A percentile compares a stretch with the other conserved stretches of the same genome.
phyloP scores from a whole-genome alignment of 768 basidiomycete genomes.

The Termitomyces sp. region DNA sequence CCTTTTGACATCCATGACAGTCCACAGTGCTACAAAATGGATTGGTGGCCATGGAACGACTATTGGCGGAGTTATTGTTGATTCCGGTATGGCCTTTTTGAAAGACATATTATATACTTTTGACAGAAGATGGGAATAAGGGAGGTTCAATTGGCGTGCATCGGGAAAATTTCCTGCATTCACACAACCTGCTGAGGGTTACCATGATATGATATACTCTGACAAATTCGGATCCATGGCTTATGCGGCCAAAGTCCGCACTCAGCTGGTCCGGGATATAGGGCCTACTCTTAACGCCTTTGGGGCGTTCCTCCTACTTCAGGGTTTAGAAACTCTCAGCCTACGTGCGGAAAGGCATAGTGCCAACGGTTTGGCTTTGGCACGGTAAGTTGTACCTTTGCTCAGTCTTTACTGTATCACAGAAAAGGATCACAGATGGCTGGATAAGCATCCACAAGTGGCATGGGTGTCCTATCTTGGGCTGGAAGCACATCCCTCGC shows the following conservation, averaged over 20 bases:
- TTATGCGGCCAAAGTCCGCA: constrained; percentile 59
- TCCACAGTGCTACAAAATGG: too few relatives aligned
- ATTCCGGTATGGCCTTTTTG: too few relatives aligned
- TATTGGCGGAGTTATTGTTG: too few relatives aligned
- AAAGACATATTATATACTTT: too few relatives aligned
- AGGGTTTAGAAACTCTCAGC: constrained; percentile 60
- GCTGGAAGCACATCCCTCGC: constrained; percentile 51
- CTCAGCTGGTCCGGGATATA: constrained; percentile 2
- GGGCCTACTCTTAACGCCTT: neutral
- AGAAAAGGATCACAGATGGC: neutral
- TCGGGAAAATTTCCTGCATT: constrained; percentile 71
- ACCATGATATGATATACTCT: constrained; percentile 64
- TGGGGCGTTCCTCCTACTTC: neutral
- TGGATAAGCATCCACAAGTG: constrained; percentile 27
- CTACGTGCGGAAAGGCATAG: constrained; percentile 66
- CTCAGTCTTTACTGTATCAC: too few relatives aligned
- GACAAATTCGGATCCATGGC: constrained; percentile 61
- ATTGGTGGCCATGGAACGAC: too few relatives aligned
- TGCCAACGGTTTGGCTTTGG: constrained; percentile 65
- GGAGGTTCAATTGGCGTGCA: constrained; percentile 67
- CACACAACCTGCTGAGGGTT: constrained; percentile 69
- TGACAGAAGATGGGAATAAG: constrained; percentile 10
- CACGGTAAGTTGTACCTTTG: constrained; percentile 15
- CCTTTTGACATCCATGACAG: too few relatives aligned
- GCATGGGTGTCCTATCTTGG: constrained; percentile 80